Base-by-base conservation (phyloP, 176 grass and related monocot species). In the Alloteropsis semialata region DNA sequence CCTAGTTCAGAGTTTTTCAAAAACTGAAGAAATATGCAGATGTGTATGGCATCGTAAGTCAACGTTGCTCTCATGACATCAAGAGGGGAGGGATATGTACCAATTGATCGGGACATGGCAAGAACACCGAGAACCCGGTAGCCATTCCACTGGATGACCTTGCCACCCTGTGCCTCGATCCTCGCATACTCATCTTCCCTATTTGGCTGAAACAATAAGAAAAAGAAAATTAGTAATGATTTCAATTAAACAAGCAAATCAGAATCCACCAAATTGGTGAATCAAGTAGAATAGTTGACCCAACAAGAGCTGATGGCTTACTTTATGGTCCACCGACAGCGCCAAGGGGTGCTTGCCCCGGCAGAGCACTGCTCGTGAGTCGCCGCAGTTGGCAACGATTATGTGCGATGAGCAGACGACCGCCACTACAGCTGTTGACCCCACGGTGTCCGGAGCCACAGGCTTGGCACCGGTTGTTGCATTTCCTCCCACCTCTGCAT, bases 91-190 rank as follows among this genome's bases (percentile, higher is more conserved):
- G 38, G 21, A 68, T 39, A 41, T 10, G 4, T 89, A 97, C 95
- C 95, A 34, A 98, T 98, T 19, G 95, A 98, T 22, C 95, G 81
- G 15, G 95, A 98, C 95, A 95, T 98, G 16, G 95, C 95, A 82
- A 98, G 95, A 76, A 98, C 95, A 53, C 95, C 95, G 6, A 93
- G 82, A 17, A 98, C 95, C 28, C 95, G 88, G 25, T 88, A 82
- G 0, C 91, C 91, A 79, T 93, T 88, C 91, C 87, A 90, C n/a
- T 85, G 88, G 28, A 93, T 93, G 17, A 93, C 81, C 82, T 93
- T 93, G 77, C 91, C 91, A 7, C 85, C 85, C 10, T n/a, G 77
- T 0, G 91, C 88, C 21, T 93, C 88, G 41, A 91, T 93, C 82
- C 91, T 88, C 0, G 85, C 85, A 10, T 91, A 88, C 50, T 87